Evolutionary conservation across 1,139 yeast species (phyloP).

Genomic region (Wickerhamomyces sp.): DNA sequence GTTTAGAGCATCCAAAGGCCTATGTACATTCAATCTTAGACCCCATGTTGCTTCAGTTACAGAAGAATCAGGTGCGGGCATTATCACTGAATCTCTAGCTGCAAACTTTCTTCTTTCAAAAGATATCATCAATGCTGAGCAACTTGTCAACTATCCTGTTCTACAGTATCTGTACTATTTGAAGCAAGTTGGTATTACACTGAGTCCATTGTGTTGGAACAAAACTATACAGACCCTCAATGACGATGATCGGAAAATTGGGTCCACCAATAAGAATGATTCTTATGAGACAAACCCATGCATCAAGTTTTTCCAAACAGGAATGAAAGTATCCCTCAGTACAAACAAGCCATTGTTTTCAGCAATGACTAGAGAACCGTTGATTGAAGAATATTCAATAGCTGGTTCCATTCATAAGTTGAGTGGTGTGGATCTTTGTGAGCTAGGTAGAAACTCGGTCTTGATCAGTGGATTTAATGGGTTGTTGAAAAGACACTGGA

Average conservation of each 20-base stretch:
- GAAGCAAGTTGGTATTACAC: constrained; percentile 23
- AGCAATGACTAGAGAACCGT: constrained; percentile 22
- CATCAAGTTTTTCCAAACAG: constrained; percentile 20
- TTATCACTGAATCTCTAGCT: constrained; percentile 21
- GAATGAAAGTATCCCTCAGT: constrained; percentile 19
- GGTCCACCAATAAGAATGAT: constrained; percentile 2
- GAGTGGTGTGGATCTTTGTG: constrained; percentile 22
- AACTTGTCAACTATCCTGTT: constrained; percentile 17
- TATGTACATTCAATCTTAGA: constrained; percentile 16
- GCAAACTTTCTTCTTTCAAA: constrained; percentile 19
- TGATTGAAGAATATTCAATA: constrained; percentile 23
- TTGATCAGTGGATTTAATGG: constrained; percentile 22
- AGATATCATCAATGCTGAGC: constrained; percentile 21
- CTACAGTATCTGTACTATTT: constrained; percentile 22
- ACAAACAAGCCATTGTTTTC: constrained; percentile 22
- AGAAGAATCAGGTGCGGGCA: constrained; percentile 19
- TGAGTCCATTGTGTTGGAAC: constrained; percentile 26
- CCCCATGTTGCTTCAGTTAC: constrained; percentile 20
- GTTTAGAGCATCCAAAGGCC: constrained; percentile 12
- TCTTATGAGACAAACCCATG: constrained; percentile 20
- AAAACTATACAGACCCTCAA: constrained; percentile 18
- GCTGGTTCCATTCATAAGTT: constrained; percentile 22
- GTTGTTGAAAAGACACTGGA: constrained; percentile 22
- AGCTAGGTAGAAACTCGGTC: constrained; percentile 22
- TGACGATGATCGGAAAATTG: constrained; percentile 17